Evolutionary conservation across 1,284 basidiomycete genomes (phyloP).

Genomic region (Austroboletus olivaceoglutinosus): DNA sequence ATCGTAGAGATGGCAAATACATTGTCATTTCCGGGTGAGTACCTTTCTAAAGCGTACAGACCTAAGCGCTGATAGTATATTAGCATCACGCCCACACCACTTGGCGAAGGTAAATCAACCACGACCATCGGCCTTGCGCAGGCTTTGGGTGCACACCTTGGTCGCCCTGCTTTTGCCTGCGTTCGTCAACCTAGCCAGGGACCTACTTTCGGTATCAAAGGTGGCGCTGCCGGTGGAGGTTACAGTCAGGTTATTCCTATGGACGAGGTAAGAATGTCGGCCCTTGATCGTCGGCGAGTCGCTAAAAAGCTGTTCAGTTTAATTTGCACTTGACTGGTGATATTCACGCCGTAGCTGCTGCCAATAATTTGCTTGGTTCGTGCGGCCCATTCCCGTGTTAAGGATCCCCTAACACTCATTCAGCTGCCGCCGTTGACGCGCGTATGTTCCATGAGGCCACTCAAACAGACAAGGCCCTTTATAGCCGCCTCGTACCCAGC

Average conservation of each 20-base stretch:
- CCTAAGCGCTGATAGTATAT: background rate
- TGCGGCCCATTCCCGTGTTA: background rate
- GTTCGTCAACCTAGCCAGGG: conserved; percentile 99
- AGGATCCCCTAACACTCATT: conserved; percentile 11
- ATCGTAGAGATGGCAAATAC: conserved; percentile 94
- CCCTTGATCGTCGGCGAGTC: background rate
- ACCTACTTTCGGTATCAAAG: conserved; percentile 99
- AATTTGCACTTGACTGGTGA: conserved; percentile 97
- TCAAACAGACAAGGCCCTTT: conserved; percentile 93
- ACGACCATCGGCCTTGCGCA: conserved; percentile 98
- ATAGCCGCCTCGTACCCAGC: conserved; percentile 86
- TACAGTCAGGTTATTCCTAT: conserved; percentile 99
- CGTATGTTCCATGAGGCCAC: conserved; percentile 98
- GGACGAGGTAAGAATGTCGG: conserved; percentile 76
- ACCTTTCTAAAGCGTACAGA: background rate
- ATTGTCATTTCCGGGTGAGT: conserved; percentile 88
- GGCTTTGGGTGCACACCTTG: conserved; percentile 92
- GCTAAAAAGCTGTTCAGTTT: conserved; percentile 53
- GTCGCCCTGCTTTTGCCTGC: conserved; percentile 92
- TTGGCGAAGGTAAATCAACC: conserved; percentile 98
- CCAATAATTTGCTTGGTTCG: conserved; percentile 90
- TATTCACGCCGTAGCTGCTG: conserved; percentile 97
- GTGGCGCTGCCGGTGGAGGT: conserved; percentile 96
- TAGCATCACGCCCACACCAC: conserved; percentile 95
- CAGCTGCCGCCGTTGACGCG: conserved; percentile 94